Evolutionary conservation across 352 stramenopile genomes (phyloP).

Genomic region (Elongisporangium anandrum): DNA sequence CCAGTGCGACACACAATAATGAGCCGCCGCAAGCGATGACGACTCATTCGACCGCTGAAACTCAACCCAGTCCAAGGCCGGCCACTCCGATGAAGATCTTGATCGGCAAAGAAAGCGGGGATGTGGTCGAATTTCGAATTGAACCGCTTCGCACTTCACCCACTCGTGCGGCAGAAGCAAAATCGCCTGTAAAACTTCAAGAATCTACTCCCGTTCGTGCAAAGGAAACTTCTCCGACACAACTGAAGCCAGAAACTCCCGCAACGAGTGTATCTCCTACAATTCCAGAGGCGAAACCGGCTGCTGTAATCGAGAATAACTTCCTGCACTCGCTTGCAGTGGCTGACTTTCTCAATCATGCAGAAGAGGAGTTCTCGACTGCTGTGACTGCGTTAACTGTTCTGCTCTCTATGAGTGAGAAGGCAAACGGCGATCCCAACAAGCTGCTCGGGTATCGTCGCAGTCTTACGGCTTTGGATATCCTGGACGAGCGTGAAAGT

Average conservation of each 20-base stretch:
- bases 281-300: slow-evolving; percentile 2
- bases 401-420: slow-evolving; percentile 67
- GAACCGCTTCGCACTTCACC: slow-evolving; percentile 7
- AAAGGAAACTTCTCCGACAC: slow-evolving; percentile 13
- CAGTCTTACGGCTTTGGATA: slow-evolving; percentile 64
- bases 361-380: slow-evolving; percentile 74
- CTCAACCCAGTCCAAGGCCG: background rate
- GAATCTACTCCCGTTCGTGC: background rate
- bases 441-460: slow-evolving; percentile 60
- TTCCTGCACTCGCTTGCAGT: slow-evolving; percentile 70
- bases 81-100: slow-evolving; percentile 16
- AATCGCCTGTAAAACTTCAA: background rate
- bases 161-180: slow-evolving; percentile 4
- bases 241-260: background rate
- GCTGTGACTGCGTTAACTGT: slow-evolving; percentile 73
- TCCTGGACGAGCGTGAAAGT: slow-evolving; percentile 63
- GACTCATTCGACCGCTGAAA: background rate
- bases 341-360: slow-evolving; percentile 63
- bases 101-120: slow-evolving; percentile 7
- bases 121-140: slow-evolving; percentile 15
- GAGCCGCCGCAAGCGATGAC: background rate
- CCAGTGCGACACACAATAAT: background rate
- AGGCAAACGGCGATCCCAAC: slow-evolving; percentile 34
- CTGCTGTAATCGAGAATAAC: slow-evolving; percentile 26
- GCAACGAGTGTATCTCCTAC: background rate